Conservation (phyloP, 2,329 filamentous ascomycete genomes). For the Fusarium paranaense region DNA sequence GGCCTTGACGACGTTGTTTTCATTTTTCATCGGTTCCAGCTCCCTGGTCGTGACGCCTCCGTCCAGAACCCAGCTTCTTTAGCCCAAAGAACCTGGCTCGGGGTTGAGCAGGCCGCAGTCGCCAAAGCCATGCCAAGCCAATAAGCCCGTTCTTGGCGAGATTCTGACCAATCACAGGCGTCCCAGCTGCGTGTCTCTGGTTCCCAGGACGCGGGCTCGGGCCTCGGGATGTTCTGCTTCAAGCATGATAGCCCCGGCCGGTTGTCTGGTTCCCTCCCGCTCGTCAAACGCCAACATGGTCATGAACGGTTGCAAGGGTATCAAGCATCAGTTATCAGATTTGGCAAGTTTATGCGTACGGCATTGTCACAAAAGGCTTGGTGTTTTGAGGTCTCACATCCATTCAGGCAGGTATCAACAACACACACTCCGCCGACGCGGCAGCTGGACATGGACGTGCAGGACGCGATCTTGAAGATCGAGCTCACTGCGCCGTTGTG, state of each 20-base stretch:
- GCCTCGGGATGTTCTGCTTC: slow-evolving; percentile 48
- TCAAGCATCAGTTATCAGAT: slow-evolving; percentile 21
- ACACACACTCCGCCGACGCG: background rate
- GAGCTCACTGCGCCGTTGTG: slow-evolving; percentile 17
- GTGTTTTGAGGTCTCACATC: background rate
- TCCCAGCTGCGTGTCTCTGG: slow-evolving; percentile 43
- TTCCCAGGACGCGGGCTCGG: slow-evolving; percentile 47
- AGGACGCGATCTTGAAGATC: slow-evolving; percentile 25
- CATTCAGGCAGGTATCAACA: background rate
- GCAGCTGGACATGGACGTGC: background rate
- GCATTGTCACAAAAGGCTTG: background rate
- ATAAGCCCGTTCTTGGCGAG: slow-evolving; percentile 15
- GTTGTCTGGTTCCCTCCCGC: slow-evolving; percentile 22
- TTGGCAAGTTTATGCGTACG: background rate
- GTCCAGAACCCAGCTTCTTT: slow-evolving; percentile 18
- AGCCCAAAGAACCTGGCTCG: slow-evolving; percentile 26
- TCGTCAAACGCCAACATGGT: slow-evolving; percentile 22
- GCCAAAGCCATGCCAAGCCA: slow-evolving; percentile 5
- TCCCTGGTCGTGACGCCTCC: slow-evolving; percentile 26
- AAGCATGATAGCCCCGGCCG: slow-evolving; percentile 38
- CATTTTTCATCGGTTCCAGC: slow-evolving; percentile 13
- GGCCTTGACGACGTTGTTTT: background rate
- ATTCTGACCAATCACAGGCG: slow-evolving; percentile 41
- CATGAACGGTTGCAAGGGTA: slow-evolving; percentile 19
- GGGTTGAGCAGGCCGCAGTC: slow-evolving; percentile 21